Percentiles rank a stretch among this genome's conserved stretches.
Conservation (phyloP, 2,329 filamentous ascomycete genomes). For the Xylariaceae sp. region DNA sequence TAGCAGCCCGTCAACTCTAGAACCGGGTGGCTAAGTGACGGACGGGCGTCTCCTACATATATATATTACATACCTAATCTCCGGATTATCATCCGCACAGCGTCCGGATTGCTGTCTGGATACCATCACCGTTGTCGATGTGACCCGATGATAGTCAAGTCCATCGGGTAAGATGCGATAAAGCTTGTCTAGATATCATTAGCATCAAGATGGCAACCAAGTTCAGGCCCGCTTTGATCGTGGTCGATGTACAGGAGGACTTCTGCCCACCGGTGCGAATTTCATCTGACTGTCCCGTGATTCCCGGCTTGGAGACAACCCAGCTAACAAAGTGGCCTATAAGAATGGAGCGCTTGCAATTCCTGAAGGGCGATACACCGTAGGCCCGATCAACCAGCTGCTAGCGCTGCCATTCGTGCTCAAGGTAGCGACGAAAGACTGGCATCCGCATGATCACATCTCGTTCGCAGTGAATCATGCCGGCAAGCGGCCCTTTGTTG, state of each 20-base stretch:
- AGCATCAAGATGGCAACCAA: conserved; percentile 21
- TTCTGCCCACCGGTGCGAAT: conserved; percentile 78
- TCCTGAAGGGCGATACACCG: conserved; percentile 63
- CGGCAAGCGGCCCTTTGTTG: conserved; percentile 61
- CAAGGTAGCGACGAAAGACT: conserved; percentile 87
- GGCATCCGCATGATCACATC: conserved; percentile 75
- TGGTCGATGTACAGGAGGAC: conserved; percentile 90
- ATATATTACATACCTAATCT: too few relatives aligned
- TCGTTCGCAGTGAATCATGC: conserved; percentile 83
- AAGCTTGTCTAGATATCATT: too few relatives aligned
- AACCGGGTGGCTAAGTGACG: too few relatives aligned
- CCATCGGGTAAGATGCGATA: too few relatives aligned
- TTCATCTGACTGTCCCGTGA: not conserved
- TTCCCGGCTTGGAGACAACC: not conserved
- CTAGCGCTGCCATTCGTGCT: conserved; percentile 65
- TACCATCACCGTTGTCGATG: too few relatives aligned
- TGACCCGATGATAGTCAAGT: too few relatives aligned
- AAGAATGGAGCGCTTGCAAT: conserved; percentile 84
- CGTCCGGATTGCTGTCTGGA: too few relatives aligned
- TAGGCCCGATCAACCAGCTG: conserved; percentile 67
- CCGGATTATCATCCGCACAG: too few relatives aligned
- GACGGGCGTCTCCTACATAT: too few relatives aligned
- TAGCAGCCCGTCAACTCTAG: too few relatives aligned
- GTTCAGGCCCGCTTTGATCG: conserved; percentile 53
- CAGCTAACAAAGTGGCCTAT: conserved; percentile 17